phyloP scores from a whole-genome alignment of 805 yeast species.

The Yarrowia yakushimensis region DNA sequence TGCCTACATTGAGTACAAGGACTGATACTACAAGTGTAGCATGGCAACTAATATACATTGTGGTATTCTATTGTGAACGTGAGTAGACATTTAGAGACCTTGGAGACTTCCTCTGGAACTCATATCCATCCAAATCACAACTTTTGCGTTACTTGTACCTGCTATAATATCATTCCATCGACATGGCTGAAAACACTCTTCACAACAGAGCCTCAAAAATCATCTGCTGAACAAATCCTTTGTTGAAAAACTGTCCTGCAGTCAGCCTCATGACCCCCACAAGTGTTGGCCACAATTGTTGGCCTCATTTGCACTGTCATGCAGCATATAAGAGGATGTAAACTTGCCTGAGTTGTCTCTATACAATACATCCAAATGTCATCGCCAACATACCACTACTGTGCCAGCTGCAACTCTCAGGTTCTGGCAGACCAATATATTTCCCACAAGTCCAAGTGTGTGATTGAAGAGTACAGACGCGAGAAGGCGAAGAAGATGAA shows the following conservation, averaged over 20 bases:
- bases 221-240: too few species aligned
- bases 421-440: background rate
- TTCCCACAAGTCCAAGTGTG: background rate
- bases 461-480: background rate
- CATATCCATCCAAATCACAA: too few species aligned
- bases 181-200: too few species aligned
- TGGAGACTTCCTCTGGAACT: too few species aligned
- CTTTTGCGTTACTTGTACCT: too few species aligned
- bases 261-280: background rate
- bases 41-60: background rate
- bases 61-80: background rate
- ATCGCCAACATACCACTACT: background rate
- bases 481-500: background rate
- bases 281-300: background rate
- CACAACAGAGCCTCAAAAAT: too few species aligned
- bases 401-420: constrained; percentile 1
- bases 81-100: too few species aligned
- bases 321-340: too few species aligned
- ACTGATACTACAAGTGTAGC: background rate
- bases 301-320: background rate
- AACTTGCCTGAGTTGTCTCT: too few species aligned
- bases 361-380: background rate
- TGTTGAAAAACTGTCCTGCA: background rate
- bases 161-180: too few species aligned
- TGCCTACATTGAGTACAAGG: background rate